phyloP scores from a whole-genome alignment of 163 green algal genomes.

The Chlamydomonas reinhardtii region DNA sequence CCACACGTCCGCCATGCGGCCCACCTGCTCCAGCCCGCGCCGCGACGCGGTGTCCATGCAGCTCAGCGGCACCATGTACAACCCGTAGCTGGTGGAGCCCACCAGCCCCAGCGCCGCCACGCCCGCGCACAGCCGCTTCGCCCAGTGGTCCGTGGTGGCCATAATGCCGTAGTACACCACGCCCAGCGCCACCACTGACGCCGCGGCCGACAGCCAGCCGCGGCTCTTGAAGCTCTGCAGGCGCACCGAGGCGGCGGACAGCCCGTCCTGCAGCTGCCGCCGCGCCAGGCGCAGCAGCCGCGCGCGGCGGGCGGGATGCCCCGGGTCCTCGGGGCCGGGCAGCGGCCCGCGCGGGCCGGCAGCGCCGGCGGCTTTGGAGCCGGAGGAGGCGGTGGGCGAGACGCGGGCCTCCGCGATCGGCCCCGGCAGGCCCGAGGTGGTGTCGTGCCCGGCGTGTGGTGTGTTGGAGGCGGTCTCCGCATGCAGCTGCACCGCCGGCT shows the following conservation, averaged over 20 bases:
- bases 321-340: not conserved
- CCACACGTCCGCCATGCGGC: not conserved
- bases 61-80: not conserved
- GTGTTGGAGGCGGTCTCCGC: too few relatives aligned
- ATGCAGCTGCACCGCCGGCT: too few relatives aligned
- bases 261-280: not conserved
- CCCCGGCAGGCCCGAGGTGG: too few relatives aligned
- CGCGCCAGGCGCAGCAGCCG: not conserved
- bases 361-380: too few relatives aligned
- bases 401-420: too few relatives aligned
- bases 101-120: not conserved
- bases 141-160: not conserved
- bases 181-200: not conserved
- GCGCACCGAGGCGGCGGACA: not conserved
- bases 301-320: not conserved
- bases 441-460: too few relatives aligned
- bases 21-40: not conserved
- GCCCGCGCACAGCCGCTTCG: not conserved
- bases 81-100: not conserved
- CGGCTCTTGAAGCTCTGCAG: not conserved
- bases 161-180: constrained; percentile 9
- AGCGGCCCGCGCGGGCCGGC: not conserved
- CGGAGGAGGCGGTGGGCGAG: too few relatives aligned
- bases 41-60: not conserved
- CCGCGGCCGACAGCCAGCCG: not conserved